A percentile compares a stretch with the other conserved stretches of the same genome.
Evolutionary conservation across 2,329 filamentous ascomycete species (phyloP).

Genomic region (Ophioceras dolichostomum): DNA sequence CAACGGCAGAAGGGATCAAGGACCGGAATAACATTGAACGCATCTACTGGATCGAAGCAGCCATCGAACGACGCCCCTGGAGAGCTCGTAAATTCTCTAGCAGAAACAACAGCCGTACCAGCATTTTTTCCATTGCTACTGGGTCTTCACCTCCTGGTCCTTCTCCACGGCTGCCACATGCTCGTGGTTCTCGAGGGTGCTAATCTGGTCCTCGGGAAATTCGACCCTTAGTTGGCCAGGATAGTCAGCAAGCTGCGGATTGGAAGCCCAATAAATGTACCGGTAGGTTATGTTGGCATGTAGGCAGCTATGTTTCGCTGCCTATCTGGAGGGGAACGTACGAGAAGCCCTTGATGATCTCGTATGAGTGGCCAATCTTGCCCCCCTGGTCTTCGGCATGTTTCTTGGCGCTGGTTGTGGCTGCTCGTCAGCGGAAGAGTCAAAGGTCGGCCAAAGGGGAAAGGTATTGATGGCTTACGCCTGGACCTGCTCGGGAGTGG

Average conservation of each 20-base stretch:
- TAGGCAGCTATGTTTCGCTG: conserved; percentile 4
- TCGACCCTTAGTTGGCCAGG: conserved; percentile 44
- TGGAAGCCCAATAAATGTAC: too few species aligned
- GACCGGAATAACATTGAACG: too few species aligned
- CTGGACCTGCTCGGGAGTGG: conserved; percentile 52
- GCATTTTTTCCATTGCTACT: too few species aligned
- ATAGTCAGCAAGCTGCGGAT: too few species aligned
- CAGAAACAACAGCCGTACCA: too few species aligned
- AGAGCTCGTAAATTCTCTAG: too few species aligned
- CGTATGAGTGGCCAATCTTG: conserved; percentile 74
- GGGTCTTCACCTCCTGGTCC: conserved; percentile 58
- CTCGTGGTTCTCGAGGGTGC: conserved; percentile 53
- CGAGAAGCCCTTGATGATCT: conserved; percentile 86
- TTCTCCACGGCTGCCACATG: conserved; percentile 64
- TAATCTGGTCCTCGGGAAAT: conserved; percentile 55
- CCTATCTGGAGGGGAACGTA: conserved; percentile 34
- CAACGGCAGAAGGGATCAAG: too few species aligned
- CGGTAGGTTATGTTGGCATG: too few species aligned
- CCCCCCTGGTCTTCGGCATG: conserved; percentile 64
- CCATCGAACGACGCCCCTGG: too few species aligned
- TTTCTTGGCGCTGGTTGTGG: conserved; percentile 56
- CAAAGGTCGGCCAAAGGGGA: too few species aligned
- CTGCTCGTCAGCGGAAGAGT: conserved; percentile 3
- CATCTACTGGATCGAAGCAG: too few species aligned
- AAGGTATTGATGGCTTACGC: too few species aligned